Evolutionary conservation across 805 yeast species (phyloP).

Genomic region (Debaryomyces prosopidis): DNA sequence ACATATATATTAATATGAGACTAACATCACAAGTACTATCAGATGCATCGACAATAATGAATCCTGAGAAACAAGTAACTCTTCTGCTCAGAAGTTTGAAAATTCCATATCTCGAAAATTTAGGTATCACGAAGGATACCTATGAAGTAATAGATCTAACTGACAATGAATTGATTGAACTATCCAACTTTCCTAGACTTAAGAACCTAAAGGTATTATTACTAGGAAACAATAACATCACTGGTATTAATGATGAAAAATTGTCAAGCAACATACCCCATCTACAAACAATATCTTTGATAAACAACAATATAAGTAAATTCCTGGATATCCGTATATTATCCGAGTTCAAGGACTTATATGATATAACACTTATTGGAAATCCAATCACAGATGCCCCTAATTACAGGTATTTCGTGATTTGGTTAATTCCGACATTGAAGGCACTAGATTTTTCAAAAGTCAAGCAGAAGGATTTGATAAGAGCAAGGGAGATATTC

Average conservation of each 20-base stretch:
- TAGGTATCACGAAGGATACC: conserved; percentile 28
- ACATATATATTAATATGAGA: conserved; percentile 23
- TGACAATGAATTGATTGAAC: conserved; percentile 63
- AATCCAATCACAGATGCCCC: conserved; percentile 54
- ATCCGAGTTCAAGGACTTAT: conserved; percentile 40
- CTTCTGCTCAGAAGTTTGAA: conserved; percentile 35
- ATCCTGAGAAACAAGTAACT: conserved; percentile 36
- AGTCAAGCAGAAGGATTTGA: conserved; percentile 57
- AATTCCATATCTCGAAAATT: conserved; percentile 36
- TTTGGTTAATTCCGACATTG: conserved; percentile 65
- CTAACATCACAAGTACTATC: conserved; percentile 31
- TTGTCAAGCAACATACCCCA: conserved; percentile 42
- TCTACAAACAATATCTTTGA: conserved; percentile 52
- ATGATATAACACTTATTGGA: conserved; percentile 51
- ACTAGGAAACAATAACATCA: conserved; percentile 62
- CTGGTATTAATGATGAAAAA: conserved; percentile 31
- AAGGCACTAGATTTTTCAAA: conserved; percentile 66
- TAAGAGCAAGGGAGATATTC: conserved; percentile 44
- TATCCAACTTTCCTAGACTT: conserved; percentile 52
- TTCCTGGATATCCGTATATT: conserved; percentile 45
- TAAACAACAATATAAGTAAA: conserved; percentile 50
- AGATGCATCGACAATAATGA: conserved; percentile 31
- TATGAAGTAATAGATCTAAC: conserved; percentile 69
- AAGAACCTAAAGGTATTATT: conserved; percentile 52
- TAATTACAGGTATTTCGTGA: conserved; percentile 58